Conservation (phyloP, 768 basidiomycete genomes). For the Amanita polypyramis region DNA sequence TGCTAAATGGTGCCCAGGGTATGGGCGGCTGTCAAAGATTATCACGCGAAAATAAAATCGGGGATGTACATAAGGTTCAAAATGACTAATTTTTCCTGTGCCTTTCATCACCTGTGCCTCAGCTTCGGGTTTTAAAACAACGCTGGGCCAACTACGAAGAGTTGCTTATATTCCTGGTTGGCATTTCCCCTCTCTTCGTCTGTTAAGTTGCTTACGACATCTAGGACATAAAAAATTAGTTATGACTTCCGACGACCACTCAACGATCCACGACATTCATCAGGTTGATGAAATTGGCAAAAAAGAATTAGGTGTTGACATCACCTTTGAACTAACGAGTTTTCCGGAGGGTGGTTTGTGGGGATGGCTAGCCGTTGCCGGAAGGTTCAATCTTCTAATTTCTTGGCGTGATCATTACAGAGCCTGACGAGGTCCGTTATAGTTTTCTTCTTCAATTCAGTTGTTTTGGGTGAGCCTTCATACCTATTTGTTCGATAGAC, state of each 20-base stretch:
- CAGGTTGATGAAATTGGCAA: not conserved
- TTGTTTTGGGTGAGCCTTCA: constrained; percentile 27
- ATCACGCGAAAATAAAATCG: too few species aligned
- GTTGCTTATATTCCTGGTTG: not conserved
- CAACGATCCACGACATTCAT: not conserved
- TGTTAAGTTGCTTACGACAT: not conserved
- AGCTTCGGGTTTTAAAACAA: too few species aligned
- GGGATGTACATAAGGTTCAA: too few species aligned
- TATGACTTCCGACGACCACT: not conserved
- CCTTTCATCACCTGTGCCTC: too few species aligned
- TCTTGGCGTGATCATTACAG: not conserved
- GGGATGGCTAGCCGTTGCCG: constrained; percentile 32
- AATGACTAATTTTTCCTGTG: too few species aligned
- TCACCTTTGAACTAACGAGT: not conserved
- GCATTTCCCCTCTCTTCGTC: not conserved
- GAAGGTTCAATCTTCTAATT: constrained; percentile 22
- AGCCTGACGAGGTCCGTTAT: not conserved
- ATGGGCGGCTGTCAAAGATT: too few species aligned
- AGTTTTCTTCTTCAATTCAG: constrained; percentile 32
- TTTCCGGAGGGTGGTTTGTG: constrained; percentile 29
- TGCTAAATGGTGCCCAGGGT: too few species aligned
- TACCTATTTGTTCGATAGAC: not conserved
- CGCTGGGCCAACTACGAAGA: too few species aligned
- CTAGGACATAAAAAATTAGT: not conserved
- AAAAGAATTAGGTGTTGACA: not conserved